phyloP scores from a whole-genome alignment of 2,329 filamentous ascomycete species.

The Claviceps sorghi region DNA sequence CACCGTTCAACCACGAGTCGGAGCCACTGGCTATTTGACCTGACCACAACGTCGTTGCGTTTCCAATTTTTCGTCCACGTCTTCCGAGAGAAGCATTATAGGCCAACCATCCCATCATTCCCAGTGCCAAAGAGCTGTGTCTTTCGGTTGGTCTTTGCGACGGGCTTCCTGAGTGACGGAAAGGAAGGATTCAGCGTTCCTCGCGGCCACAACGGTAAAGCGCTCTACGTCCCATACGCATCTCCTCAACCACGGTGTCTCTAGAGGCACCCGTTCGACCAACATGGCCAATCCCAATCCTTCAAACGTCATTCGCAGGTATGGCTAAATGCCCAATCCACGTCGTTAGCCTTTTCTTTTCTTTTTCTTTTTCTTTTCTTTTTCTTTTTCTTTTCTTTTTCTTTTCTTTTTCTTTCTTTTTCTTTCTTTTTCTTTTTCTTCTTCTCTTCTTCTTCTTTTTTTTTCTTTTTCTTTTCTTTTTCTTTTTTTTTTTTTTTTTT shows the following conservation, averaged over 20 bases:
- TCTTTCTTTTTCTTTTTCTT: neutral
- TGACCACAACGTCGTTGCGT: neutral
- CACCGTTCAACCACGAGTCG: neutral
- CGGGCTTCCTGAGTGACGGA: neutral
- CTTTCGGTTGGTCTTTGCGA: neutral
- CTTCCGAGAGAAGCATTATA: neutral
- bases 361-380: too few relatives aligned
- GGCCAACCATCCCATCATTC: neutral
- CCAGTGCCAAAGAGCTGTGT: neutral
- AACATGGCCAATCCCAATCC: slow-evolving; percentile 31
- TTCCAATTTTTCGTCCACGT: neutral
- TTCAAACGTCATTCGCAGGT: slow-evolving; percentile 53
- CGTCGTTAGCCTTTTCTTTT: neutral
- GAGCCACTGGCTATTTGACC: neutral
- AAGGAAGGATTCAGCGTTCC: too few relatives aligned
- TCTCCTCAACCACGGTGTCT: neutral
- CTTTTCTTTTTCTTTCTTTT: too few relatives aligned
- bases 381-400: neutral
- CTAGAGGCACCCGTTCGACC: neutral
- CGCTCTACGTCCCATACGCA: neutral
- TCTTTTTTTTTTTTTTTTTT: neutral
- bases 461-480: too few relatives aligned
- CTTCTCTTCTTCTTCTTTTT: neutral
- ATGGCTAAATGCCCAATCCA: slow-evolving; percentile 11
- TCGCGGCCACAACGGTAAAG: neutral